Evolutionary conservation across 768 basidiomycete species (phyloP).

Genomic region (Lanmaoa rubissima): DNA sequence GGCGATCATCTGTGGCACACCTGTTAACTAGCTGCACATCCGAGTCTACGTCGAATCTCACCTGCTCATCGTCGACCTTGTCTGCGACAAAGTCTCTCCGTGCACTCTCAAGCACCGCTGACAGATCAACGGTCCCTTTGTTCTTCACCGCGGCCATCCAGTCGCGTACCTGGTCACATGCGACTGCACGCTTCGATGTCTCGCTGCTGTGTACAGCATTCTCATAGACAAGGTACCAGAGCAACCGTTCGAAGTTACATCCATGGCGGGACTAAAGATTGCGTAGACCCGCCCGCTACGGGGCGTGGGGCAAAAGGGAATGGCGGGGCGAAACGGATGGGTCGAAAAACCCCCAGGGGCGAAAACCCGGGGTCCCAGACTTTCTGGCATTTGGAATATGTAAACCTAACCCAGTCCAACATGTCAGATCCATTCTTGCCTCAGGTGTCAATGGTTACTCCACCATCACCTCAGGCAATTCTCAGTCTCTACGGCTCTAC

Average conservation of each 20-base stretch:
- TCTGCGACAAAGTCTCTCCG: slow-evolving; percentile 86
- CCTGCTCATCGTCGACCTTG: slow-evolving; percentile 80
- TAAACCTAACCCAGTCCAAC: no score
- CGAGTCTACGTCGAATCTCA: slow-evolving; percentile 31
- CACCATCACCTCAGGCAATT: no score
- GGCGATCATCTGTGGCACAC: slow-evolving; percentile 63
- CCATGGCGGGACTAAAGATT: slow-evolving; percentile 98
- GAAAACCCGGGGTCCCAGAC: no score
- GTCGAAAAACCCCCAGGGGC: no score
- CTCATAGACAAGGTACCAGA: slow-evolving; percentile 94
- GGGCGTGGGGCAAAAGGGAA: no score
- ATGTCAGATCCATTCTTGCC: no score
- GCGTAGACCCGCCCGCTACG: slow-evolving; percentile 68
- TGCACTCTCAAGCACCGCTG: slow-evolving; percentile 65
- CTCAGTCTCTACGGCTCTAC: no score
- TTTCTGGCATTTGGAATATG: no score
- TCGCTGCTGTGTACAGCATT: slow-evolving; percentile 37
- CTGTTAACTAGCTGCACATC: not conserved
- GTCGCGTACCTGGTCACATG: slow-evolving; percentile 62
- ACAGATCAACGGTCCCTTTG: slow-evolving; percentile 76
- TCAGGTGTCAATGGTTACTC: no score
- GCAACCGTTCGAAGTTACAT: slow-evolving; percentile 94
- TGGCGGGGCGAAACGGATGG: no score
- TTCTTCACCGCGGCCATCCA: slow-evolving; percentile 81
- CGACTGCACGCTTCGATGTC: slow-evolving; percentile 36